Evolutionary conservation across 1,139 yeast genomes (phyloP), one percentile per base, ranked within the genome.

Genomic region (Petasospora rhodanensis): DNA sequence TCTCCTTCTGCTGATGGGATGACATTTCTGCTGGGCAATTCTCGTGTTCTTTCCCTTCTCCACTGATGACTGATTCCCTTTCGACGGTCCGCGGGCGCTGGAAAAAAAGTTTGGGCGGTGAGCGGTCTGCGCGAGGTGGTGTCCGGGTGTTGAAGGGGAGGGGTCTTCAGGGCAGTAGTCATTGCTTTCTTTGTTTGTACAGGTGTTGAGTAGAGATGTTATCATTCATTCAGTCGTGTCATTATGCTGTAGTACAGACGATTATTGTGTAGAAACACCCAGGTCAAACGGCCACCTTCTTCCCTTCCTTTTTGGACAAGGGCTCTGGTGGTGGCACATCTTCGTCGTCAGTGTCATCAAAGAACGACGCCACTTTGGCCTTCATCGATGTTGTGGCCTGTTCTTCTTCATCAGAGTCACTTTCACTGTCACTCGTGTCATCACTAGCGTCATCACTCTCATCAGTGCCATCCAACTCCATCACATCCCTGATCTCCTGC

Each of bases 401-500:
- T n/a, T n/a, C n/a, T n/a, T 18, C 26, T 3, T 16, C 28, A 22
- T 26, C 26, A 22, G n/a, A 11, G 20, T 25, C 24, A 12, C 14
- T 25, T 20, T 11, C 15, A 6, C 20, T n/a, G 9, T 7, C 12
- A 11, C 26, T 13, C 9, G 11, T 22, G 20, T 13, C 18, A 12
- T 42, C 47, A 21, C 42, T 31, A 4, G 33, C 44, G 18, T 31
- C 18, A 18, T 27, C 29, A 13, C 28, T 10, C 15, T 10, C 20
- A 10, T 16, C 38, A 14, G 12, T 20, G 17, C 22, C 26, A 18
- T 32, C 32, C 5, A 28, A 9, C 11, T 29, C 26, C 20, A 43
- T 34, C 13, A 21, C 17, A 5, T 37, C 37, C 16, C 50, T 39
- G 9, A 59, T 49, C 13, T 52, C 58, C 13, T 51, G 51, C 32